phyloP scores from a whole-genome alignment of 352 stramenopile genomes.

The Phytopythium delawarense region DNA sequence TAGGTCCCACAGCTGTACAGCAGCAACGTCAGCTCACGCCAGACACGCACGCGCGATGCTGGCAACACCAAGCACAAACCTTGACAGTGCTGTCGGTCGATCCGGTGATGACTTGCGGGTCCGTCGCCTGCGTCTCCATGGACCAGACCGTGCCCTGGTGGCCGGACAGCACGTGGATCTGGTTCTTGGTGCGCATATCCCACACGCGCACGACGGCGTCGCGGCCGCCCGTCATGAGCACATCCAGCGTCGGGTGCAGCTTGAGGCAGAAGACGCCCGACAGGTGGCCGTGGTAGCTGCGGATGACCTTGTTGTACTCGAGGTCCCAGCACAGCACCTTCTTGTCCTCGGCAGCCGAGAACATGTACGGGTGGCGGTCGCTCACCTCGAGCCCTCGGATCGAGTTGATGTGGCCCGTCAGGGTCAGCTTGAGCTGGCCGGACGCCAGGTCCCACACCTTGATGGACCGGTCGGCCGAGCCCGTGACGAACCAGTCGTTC shows the following conservation, averaged over 20 bases:
- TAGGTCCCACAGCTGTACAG: slow-evolving; percentile 94
- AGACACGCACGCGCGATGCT: not conserved
- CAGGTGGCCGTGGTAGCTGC: slow-evolving; percentile 99
- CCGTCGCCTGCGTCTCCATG: slow-evolving; percentile 94
- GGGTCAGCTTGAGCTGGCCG: slow-evolving; percentile 97
- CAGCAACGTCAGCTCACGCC: not conserved
- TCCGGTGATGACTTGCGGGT: slow-evolving; percentile 94
- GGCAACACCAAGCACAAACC: slow-evolving; percentile 18
- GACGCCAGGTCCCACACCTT: slow-evolving; percentile 98
- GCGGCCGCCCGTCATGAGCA: slow-evolving; percentile 97
- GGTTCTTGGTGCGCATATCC: slow-evolving; percentile 99
- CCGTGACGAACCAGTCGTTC: slow-evolving; percentile 99
- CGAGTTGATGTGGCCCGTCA: slow-evolving; percentile 98
- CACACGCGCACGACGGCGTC: slow-evolving; percentile 91
- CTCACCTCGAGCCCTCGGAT: slow-evolving; percentile 96
- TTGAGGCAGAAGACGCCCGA: slow-evolving; percentile 97
- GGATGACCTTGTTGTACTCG: slow-evolving; percentile 99
- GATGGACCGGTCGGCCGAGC: slow-evolving; percentile 96
- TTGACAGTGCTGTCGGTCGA: slow-evolving; percentile 95
- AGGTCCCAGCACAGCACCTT: slow-evolving; percentile 99
- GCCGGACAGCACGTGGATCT: slow-evolving; percentile 95
- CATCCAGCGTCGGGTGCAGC: slow-evolving; percentile 97
- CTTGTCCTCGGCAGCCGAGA: slow-evolving; percentile 98
- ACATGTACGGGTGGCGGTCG: slow-evolving; percentile 96
- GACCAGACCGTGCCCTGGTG: slow-evolving; percentile 96